A percentile compares a stretch with the other conserved stretches of the same genome.
Conservation (phyloP, 108 stramenopile genomes). For the Fragilaria crotonensis region DNA sequence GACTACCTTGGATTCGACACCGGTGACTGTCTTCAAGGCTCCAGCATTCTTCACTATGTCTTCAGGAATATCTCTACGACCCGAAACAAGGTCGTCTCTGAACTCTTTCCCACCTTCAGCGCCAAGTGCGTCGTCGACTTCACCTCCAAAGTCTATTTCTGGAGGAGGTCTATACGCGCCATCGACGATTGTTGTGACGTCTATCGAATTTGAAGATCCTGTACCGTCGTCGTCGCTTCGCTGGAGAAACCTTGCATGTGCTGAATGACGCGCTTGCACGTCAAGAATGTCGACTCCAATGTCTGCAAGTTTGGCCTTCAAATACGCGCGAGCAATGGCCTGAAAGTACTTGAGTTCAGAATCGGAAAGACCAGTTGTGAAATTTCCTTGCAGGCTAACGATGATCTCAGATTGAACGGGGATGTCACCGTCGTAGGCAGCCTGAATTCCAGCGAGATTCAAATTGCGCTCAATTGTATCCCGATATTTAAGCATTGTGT, state of each 20-base stretch:
- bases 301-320: background rate
- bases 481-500: conserved; percentile 1
- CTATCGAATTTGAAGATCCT: background rate
- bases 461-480: background rate
- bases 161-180: conserved; percentile 7
- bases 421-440: conserved; percentile 1
- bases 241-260: background rate
- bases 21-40: background rate
- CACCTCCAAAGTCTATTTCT: conserved; percentile 1
- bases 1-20: background rate
- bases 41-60: background rate
- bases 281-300: background rate
- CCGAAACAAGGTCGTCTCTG: background rate
- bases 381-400: conserved; percentile 4
- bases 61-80: background rate
- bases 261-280: background rate
- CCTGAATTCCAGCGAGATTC: background rate
- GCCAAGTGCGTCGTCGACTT: conserved; percentile 5
- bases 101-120: background rate
- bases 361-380: background rate
- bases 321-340: background rate
- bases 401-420: background rate
- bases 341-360: conserved; percentile 8
- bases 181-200: background rate
- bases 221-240: background rate